Conservation (phyloP, 2,329 filamentous ascomycete species). For the Gaeumannomyces tritici region DNA sequence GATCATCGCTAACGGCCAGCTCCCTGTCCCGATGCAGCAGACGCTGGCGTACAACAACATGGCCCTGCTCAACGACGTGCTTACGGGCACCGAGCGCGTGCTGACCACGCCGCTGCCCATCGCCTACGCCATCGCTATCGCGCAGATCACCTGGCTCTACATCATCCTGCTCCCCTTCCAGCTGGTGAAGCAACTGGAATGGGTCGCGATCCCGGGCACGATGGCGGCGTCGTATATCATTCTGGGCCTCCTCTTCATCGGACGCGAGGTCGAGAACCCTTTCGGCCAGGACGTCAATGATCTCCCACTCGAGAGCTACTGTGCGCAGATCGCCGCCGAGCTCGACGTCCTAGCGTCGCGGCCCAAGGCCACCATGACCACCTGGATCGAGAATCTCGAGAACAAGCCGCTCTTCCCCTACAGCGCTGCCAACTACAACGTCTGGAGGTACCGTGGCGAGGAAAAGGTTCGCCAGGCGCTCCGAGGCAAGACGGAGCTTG, state of each 20-base stretch:
- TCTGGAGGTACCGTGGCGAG: slow-evolving; percentile 37
- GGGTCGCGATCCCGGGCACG: slow-evolving; percentile 62
- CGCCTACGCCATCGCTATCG: slow-evolving; percentile 66
- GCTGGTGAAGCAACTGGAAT: slow-evolving; percentile 47
- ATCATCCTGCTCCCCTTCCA: slow-evolving; percentile 66
- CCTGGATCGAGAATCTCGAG: slow-evolving; percentile 34
- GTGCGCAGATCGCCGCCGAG: slow-evolving; percentile 53
- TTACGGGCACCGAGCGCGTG: slow-evolving; percentile 61
- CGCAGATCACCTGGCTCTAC: slow-evolving; percentile 71
- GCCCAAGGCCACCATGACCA: slow-evolving; percentile 36
- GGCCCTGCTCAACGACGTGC: slow-evolving; percentile 51
- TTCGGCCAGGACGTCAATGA: slow-evolving; percentile 63
- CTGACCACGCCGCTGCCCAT: slow-evolving; percentile 61
- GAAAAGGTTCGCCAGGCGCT: slow-evolving; percentile 33
- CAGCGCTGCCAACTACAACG: slow-evolving; percentile 32
- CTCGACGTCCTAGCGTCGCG: slow-evolving; percentile 52
- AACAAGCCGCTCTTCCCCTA: slow-evolving; percentile 30
- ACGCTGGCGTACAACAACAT: slow-evolving; percentile 39
- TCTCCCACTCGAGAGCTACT: slow-evolving; percentile 55
- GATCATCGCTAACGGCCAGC: slow-evolving; percentile 37
- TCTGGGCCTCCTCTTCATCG: slow-evolving; percentile 57
- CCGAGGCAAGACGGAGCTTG: slow-evolving; percentile 23
- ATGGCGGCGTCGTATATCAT: slow-evolving; percentile 63
- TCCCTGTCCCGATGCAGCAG: slow-evolving; percentile 39
- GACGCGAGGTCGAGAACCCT: slow-evolving; percentile 60